Percentiles rank a stretch among this genome's conserved stretches.
Evolutionary conservation across 495 filamentous ascomycete genomes (phyloP).

Genomic region (Penicillium nucicola): DNA sequence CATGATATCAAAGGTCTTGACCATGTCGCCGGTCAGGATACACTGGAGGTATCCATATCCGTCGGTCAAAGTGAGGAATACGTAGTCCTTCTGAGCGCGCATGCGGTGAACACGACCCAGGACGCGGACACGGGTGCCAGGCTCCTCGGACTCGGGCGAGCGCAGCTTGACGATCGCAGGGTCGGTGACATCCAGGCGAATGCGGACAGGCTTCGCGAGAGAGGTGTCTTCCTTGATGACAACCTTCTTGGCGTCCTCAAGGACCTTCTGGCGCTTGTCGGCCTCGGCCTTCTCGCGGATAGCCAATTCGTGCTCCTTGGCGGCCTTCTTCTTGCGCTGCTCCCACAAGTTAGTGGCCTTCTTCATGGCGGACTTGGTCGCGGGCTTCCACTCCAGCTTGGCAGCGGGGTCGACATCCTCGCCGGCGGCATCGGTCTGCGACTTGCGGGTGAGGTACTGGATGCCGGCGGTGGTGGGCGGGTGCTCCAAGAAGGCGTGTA

Average conservation of each 20-base stretch:
- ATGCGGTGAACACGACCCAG: constrained; percentile 83
- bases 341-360: constrained; percentile 73
- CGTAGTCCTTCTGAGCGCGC: constrained; percentile 78
- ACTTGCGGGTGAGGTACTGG: constrained; percentile 67
- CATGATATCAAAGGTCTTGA: constrained; percentile 89
- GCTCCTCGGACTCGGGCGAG: constrained; percentile 44
- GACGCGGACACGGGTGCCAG: constrained; percentile 77
- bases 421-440: constrained; percentile 59
- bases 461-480: constrained; percentile 51
- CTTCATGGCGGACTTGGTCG: constrained; percentile 78
- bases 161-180: constrained; percentile 60
- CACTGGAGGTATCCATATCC: constrained; percentile 91
- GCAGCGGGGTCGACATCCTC: constrained; percentile 49
- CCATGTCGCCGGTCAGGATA: constrained; percentile 76
- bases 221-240: constrained; percentile 74
- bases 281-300: constrained; percentile 71
- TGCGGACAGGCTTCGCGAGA: constrained; percentile 74
- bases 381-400: constrained; percentile 70
- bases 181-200: constrained; percentile 67
- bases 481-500: constrained; percentile 73
- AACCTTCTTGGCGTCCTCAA: constrained; percentile 89
- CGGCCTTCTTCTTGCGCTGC: constrained; percentile 71
- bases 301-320: constrained; percentile 64
- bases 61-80: constrained; percentile 84
- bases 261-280: constrained; percentile 58